A percentile compares a stretch with the other conserved stretches of the same genome.
phyloP scores from a whole-genome alignment of 495 filamentous ascomycete species.

The Aspergillus sparsus region DNA sequence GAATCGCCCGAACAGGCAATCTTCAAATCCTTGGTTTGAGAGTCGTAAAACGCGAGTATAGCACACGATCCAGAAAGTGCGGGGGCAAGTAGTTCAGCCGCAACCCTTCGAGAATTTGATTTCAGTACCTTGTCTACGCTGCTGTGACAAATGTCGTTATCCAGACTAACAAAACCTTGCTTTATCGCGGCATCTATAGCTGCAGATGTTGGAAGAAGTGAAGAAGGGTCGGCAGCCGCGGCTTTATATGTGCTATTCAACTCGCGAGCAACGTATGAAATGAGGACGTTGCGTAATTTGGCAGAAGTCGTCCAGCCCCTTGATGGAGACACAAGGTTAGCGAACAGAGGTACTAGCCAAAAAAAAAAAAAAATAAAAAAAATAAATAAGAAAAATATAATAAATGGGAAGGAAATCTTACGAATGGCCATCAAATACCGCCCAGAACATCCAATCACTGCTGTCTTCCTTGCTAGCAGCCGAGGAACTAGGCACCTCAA shows the following conservation, averaged over 20 bases:
- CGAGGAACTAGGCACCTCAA: slow-evolving; percentile 71
- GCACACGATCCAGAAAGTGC: slow-evolving; percentile 95
- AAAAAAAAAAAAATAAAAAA: background rate
- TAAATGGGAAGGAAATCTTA: slow-evolving; percentile 40
- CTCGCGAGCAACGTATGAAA: slow-evolving; percentile 89
- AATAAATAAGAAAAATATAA: background rate
- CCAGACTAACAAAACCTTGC: slow-evolving; percentile 80
- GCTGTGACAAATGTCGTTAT: slow-evolving; percentile 89
- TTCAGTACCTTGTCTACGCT: slow-evolving; percentile 86
- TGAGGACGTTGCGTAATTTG: slow-evolving; percentile 88
- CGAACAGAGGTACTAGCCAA: background rate
- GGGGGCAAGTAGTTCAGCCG: slow-evolving; percentile 87
- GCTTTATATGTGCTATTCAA: slow-evolving; percentile 90
- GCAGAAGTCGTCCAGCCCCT: slow-evolving; percentile 98
- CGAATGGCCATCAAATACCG: slow-evolving; percentile 97
- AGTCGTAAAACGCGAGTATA: slow-evolving; percentile 94
- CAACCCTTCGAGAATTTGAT: slow-evolving; percentile 79
- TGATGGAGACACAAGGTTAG: slow-evolving; percentile 22
- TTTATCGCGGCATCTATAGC: slow-evolving; percentile 92
- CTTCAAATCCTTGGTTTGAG: slow-evolving; percentile 73
- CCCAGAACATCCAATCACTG: slow-evolving; percentile 99
- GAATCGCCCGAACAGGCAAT: slow-evolving; percentile 96
- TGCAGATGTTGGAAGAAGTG: slow-evolving; percentile 64
- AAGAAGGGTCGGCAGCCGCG: slow-evolving; percentile 60
- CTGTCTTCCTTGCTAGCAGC: slow-evolving; percentile 53